Evolutionary conservation across 495 filamentous ascomycete species (phyloP).

Genomic region (Margaritispora aquatica): DNA sequence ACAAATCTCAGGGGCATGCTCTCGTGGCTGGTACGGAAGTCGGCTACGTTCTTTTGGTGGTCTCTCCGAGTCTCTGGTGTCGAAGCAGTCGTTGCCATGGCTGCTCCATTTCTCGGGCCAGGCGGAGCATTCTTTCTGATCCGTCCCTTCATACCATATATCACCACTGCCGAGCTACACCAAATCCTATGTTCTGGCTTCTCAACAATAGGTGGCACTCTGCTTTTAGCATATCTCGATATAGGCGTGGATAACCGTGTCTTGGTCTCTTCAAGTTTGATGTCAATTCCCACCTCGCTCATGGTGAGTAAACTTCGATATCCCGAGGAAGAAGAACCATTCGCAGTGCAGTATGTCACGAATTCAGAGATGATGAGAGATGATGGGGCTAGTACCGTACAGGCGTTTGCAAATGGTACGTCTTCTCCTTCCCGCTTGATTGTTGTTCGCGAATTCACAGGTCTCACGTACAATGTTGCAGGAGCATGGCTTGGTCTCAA

Average conservation of each 20-base stretch:
- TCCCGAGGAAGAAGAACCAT: slow-evolving; percentile 75
- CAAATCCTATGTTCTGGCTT: slow-evolving; percentile 76
- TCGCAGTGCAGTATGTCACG: slow-evolving; percentile 69
- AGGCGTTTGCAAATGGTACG: slow-evolving; percentile 79
- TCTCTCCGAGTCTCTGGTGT: slow-evolving; percentile 77
- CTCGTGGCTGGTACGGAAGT: slow-evolving; percentile 80
- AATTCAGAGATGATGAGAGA: slow-evolving; percentile 60
- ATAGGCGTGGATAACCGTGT: slow-evolving; percentile 77
- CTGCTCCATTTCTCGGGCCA: slow-evolving; percentile 86
- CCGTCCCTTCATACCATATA: slow-evolving; percentile 70
- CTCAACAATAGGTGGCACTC: slow-evolving; percentile 57
- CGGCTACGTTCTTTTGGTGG: slow-evolving; percentile 88
- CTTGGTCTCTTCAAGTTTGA: slow-evolving; percentile 77
- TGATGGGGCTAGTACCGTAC: slow-evolving; percentile 63
- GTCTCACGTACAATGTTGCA: no score
- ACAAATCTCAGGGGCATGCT: slow-evolving; percentile 45
- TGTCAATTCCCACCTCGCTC: slow-evolving; percentile 82
- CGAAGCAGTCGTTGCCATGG: slow-evolving; percentile 82
- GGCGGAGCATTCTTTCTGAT: slow-evolving; percentile 89
- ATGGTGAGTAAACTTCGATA: slow-evolving; percentile 79
- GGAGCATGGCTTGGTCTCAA: slow-evolving; percentile 76
- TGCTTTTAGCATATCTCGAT: slow-evolving; percentile 73
- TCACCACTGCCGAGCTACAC: slow-evolving; percentile 79
- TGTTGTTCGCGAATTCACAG: neutral
- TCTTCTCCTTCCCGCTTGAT: slow-evolving; percentile 23